Evolutionary conservation across 257 asterid genomes (phyloP), one percentile per base, ranked within the genome.

Genomic region (Gentiana macrophylla): DNA sequence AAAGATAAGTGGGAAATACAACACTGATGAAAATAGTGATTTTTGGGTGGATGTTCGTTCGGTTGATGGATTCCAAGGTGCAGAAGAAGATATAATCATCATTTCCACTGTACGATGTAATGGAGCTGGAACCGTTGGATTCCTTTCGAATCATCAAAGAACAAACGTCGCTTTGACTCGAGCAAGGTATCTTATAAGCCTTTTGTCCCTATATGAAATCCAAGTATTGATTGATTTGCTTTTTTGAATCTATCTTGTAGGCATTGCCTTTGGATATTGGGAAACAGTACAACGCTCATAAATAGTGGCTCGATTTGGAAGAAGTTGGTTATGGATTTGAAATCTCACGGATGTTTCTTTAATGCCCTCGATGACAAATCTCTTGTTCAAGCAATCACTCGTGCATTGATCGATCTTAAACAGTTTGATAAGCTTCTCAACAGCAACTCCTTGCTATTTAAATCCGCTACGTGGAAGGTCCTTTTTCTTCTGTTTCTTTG

Each of bases 61-160:
- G 2, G 86, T 84, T 35, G 97, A 84, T 71, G 97, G 94, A 12
- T 88, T 84, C 62, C 95, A 88, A 80, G 97, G 95, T 41, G 94
- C 94, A 3, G 95, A 88, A 71, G 84, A 88, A 71, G 96, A 88
- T 45, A 50, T 84, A 6, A 84, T 88, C 2, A 77, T 88, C n/a
- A 68, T 84, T 58, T 88, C 95, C 7, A 86, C 94, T 0, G 96
- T 82, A 38, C 74, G 94, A 4, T 72, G 84, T 68, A 88, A 88
- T 53, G 75, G 70, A n/a, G 73, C 52, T 50, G 94, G 94, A 34
- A 73, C 84, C 35, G 64, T 88, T 41, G 94, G 94, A 32, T 88
- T 84, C 62, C 94, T 88, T 37, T 74, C 80, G 35, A 78, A 79
- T 62, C 57, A 59, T 58, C 85, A 76, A 54, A 74, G 97, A 60